Evolutionary conservation across 345 rosid genomes (phyloP), one percentile per base, ranked within the genome.

Genomic region (Microcos paniculata): DNA sequence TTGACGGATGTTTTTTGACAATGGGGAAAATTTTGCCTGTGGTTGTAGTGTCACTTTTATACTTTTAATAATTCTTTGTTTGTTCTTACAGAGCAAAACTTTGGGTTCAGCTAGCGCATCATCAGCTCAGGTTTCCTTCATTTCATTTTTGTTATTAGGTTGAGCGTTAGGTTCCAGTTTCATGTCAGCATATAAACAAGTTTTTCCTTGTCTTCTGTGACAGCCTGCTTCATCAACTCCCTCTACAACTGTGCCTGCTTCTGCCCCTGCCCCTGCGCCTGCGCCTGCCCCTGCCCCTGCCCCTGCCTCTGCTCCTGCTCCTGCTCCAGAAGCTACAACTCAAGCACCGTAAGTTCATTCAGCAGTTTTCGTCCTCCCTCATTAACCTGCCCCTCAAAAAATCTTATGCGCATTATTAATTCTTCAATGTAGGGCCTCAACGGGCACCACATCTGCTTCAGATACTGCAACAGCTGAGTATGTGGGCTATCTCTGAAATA

Each of bases 211-310:
- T 30, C 78, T 80, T 76, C 38, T 64, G 61, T 66, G 19, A 67
- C 87, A 94, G 97, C 79, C 97, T 75, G 78, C 89, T 71, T 70
- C 90, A 38, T 68, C 88, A 75, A 62, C 87, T 62, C 82, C 91
- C 58, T 75, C 87, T n/a, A 70, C 82, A 69, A 72, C 72, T 71
- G 85, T 80, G 51, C 85, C 85, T 59, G 46, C 72, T 78, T 71
- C 89, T 62, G 80, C 73, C 75, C 73, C 90, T 64, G 82, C 81
- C 11, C 83, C 84, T 63, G 86, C 78, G 43, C 72, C 80, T 71
- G 85, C 81, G 51, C 85, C 85, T 59, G 46, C 72, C 77, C 68
- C 89, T 62, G 80, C 73, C 75, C 73, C 90, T 71, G 85, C 81
- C 51, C 85, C 85, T 59, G 46, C 72, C 77, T 71, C 89, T 62